These are phyloP conservation scores for Glycyrrhiza uralensis DNA, from an alignment of 306 rosid species.

Conservation along the genomic window DNA sequence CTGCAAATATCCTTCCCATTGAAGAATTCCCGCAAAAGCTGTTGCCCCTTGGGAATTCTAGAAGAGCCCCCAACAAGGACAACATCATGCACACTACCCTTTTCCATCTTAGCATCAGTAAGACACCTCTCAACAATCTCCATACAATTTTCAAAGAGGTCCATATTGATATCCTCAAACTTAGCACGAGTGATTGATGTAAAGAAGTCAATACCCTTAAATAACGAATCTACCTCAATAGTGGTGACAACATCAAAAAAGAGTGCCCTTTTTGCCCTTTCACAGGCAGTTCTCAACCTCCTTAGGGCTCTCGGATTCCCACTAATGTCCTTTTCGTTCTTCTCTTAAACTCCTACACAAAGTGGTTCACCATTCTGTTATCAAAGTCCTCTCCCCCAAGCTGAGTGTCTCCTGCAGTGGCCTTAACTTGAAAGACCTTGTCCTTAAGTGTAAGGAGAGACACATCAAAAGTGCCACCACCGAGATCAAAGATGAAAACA, in stretches of 20 bases:
- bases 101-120: not conserved
- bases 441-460: not conserved
- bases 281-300: conserved; percentile 18
- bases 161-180: conserved; percentile 7
- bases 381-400: conserved; percentile 29
- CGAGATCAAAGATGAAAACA: conserved; percentile 14
- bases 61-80: conserved; percentile 19
- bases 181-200: not conserved
- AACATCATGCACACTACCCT: not conserved
- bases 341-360: not conserved
- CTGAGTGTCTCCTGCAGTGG: conserved; percentile 13
- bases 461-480: conserved; percentile 31
- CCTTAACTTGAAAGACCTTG: not conserved
- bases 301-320: not conserved
- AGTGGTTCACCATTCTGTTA: conserved; percentile 2
- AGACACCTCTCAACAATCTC: not conserved
- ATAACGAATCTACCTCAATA: not conserved
- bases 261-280: conserved; percentile 16
- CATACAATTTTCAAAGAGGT: not conserved
- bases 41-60: conserved; percentile 9
- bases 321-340: not conserved
- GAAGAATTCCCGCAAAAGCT: not conserved
- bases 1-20: not conserved
- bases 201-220: not conserved
- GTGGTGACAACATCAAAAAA: not conserved